A percentile compares a stretch with the other conserved stretches of the same genome.
These are phyloP conservation scores for Leishmania tropica DNA, from an alignment of 208 protist genomes.

Conservation along the genomic window DNA sequence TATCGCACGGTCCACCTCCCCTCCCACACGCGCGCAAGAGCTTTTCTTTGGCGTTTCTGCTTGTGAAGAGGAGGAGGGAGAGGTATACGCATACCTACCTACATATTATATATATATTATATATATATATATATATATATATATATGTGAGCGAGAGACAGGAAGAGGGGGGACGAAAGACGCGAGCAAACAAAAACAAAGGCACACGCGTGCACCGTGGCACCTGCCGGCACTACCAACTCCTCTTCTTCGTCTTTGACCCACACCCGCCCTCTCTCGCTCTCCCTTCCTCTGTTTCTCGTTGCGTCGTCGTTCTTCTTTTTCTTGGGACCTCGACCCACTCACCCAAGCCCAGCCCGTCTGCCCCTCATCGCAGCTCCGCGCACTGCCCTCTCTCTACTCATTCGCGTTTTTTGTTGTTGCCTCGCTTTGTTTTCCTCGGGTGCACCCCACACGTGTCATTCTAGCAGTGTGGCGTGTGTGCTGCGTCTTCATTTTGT, in stretches of 20 bases:
- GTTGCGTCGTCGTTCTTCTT: background rate
- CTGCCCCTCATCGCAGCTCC: background rate
- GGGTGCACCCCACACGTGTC: background rate
- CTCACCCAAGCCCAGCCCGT: background rate
- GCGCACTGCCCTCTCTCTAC: constrained; percentile 9
- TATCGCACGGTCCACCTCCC: background rate
- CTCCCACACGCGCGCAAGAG: no score
- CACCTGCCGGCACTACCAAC: background rate
- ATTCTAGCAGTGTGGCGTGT: background rate
- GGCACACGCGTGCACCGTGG: background rate
- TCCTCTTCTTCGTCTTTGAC: no score
- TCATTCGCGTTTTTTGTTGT: background rate
- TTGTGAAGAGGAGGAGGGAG: background rate
- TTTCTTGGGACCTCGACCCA: background rate
- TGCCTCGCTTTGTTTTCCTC: background rate
- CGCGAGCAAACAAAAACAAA: no score
- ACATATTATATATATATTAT: background rate
- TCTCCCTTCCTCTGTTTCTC: background rate
- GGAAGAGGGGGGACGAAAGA: background rate
- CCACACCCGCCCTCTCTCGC: background rate
- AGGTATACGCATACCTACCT: no score
- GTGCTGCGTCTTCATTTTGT: background rate
- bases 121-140: no score
- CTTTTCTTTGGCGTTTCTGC: no score
- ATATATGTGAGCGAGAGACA: background rate